phyloP scores from a whole-genome alignment of 2,329 filamentous ascomycete genomes.

The Colletotrichum limetticola region DNA sequence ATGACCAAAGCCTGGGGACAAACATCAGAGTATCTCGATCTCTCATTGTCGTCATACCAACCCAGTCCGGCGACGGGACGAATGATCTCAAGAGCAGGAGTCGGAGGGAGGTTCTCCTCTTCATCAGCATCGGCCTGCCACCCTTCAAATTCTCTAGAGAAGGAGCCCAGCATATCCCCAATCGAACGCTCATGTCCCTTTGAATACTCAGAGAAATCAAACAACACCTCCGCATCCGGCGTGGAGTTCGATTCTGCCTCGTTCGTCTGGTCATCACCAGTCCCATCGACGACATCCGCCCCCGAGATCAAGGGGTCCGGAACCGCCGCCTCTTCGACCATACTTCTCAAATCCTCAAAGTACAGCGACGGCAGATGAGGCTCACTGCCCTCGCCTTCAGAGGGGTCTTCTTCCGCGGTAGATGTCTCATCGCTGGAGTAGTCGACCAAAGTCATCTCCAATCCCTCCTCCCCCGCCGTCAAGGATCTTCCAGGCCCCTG shows the following conservation, averaged over 20 bases:
- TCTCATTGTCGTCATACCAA: conserved; percentile 3
- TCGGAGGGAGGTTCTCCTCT: background rate
- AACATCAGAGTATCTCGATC: background rate
- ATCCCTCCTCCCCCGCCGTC: background rate
- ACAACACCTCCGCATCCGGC: background rate
- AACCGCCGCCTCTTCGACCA: background rate
- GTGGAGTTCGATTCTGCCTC: background rate
- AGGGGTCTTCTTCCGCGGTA: background rate
- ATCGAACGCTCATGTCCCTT: background rate
- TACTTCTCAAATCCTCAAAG: background rate
- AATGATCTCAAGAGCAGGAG: background rate
- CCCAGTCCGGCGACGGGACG: conserved; percentile 4
- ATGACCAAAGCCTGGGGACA: background rate
- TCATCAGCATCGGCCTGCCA: background rate
- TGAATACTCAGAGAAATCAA: background rate
- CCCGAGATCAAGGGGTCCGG: background rate
- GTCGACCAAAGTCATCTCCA: background rate
- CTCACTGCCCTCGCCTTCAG: background rate
- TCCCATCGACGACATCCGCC: background rate
- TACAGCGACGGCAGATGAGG: background rate
- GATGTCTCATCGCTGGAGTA: background rate
- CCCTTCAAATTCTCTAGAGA: background rate
- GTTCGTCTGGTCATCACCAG: background rate
- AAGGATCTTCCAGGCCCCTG: background rate
- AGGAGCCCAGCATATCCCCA: background rate